Evolutionary conservation across 2,329 filamentous ascomycete species (phyloP), one percentile per base, ranked within the genome.

Genomic region (Trichophyton equinum): DNA sequence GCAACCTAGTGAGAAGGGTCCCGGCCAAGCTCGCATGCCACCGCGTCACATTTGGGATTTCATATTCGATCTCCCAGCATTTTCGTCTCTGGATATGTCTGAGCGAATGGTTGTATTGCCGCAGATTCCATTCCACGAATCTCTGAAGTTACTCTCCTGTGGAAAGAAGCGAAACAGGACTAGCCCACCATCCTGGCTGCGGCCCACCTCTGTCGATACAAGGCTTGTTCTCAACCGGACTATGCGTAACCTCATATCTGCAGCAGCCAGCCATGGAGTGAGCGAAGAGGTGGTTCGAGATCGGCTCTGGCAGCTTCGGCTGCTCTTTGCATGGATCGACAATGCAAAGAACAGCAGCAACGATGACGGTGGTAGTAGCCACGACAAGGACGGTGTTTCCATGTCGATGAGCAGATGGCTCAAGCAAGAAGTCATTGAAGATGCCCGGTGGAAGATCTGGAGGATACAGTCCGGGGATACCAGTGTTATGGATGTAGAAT

Each of bases 241-340:
- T 8, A 68, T 74, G 33, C 68, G 67, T 20, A 70, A 71, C 40
- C 63, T 72, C 18, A 63, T 74, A 22, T 68, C 67, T 40, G 70
- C 72, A 2, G 70, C 70, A 4, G 65, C 64, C 18, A 70, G 71
- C 1, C 68, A 63, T 62, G 70, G 61, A 64, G 73, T 68, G 5
- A 68, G 70, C 51, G 66, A 68, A 1, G 79, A 78, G 60, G 76
- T 77, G 62, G 76, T 81, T 56, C 76, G 76, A 58, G 82, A 87
- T 69, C 75, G 79, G 47, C 67, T 89, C 57, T 81, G 82, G 77
- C 84, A 86, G 68, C 68, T 89, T 64, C 78, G 79, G 62, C 68
- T 86, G 3, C 71, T 89, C 63, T 87, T 88, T 69, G 80, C 80
- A 61, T 88, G 85, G 84, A 78, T 84, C n/a, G 83, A 87, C 70